Conservation (phyloP, 176 grass and related monocot genomes). For the Elymus sibiricus region DNA sequence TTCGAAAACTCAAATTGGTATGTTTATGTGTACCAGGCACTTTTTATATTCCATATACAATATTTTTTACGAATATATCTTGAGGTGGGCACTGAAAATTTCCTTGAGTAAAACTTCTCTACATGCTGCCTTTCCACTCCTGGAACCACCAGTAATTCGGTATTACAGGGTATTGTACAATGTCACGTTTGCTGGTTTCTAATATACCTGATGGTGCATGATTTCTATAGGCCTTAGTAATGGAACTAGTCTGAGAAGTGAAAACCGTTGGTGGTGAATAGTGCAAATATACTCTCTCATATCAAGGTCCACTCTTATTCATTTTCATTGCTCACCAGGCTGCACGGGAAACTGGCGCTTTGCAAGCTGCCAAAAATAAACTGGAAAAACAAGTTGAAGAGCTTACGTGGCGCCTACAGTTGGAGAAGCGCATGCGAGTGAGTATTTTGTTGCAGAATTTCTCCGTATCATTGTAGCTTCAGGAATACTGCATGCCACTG, state of each 20-base stretch:
- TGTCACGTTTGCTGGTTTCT: neutral
- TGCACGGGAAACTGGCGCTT: constrained; percentile 93
- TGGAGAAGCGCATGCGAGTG: constrained; percentile 95
- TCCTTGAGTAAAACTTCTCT: neutral
- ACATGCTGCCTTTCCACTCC: neutral
- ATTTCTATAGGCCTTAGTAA: neutral
- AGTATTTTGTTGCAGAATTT: constrained; percentile 31
- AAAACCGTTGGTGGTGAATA: neutral
- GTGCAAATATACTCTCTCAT: neutral
- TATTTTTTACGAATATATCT: constrained; percentile 16
- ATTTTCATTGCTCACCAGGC: constrained; percentile 56
- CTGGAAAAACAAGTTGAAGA: constrained; percentile 98
- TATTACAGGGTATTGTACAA: neutral
- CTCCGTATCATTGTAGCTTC: neutral
- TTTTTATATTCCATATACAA: constrained; percentile 16
- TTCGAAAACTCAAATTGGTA: constrained; percentile 94
- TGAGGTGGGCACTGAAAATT: neutral
- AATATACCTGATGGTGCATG: neutral
- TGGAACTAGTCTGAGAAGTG: neutral
- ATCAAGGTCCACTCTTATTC: neutral
- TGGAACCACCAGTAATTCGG: neutral
- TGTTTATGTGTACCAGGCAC: neutral
- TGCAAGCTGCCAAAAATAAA: constrained; percentile 98
- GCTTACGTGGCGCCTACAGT: constrained; percentile 79
- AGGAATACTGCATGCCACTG: neutral